Evolutionary conservation across 2,329 filamentous ascomycete genomes (phyloP).

Genomic region (Zalaria sp.): DNA sequence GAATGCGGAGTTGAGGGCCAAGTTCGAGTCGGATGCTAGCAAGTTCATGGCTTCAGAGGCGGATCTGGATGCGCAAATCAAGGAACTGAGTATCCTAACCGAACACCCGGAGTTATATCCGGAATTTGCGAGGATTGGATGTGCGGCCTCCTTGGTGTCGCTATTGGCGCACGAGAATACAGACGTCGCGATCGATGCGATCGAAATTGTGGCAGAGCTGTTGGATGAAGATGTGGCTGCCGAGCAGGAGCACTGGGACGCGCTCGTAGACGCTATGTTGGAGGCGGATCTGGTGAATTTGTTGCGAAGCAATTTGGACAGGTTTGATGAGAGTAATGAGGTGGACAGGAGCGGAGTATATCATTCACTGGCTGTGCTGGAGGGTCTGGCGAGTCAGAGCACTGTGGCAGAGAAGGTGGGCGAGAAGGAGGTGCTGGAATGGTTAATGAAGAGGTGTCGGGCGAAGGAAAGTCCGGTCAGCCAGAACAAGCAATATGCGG

Average conservation of each 20-base stretch:
- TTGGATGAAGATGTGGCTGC: slow-evolving; percentile 86
- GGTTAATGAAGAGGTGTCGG: slow-evolving; percentile 64
- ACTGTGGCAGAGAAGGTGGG: slow-evolving; percentile 59
- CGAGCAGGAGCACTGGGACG: slow-evolving; percentile 67
- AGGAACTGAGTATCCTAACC: slow-evolving; percentile 68
- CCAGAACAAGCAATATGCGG: slow-evolving; percentile 92
- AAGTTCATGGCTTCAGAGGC: slow-evolving; percentile 79
- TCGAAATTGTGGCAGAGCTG: slow-evolving; percentile 80
- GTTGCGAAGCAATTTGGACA: slow-evolving; percentile 61
- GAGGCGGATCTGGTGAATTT: slow-evolving; percentile 59
- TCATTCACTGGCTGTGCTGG: slow-evolving; percentile 65
- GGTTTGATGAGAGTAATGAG: slow-evolving; percentile 60
- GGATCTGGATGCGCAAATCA: slow-evolving; percentile 79
- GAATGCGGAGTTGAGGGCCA: slow-evolving; percentile 79
- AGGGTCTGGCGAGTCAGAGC: slow-evolving; percentile 66
- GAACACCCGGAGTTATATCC: slow-evolving; percentile 75
- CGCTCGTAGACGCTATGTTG: slow-evolving; percentile 48
- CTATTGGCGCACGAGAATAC: slow-evolving; percentile 90
- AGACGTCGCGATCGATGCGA: slow-evolving; percentile 82
- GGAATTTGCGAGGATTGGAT: slow-evolving; percentile 59
- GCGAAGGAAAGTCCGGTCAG: slow-evolving; percentile 52
- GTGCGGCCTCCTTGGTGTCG: slow-evolving; percentile 59
- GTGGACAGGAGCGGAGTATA: slow-evolving; percentile 77
- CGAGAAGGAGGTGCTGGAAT: slow-evolving; percentile 55
- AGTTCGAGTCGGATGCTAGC: slow-evolving; percentile 63